Evolutionary conservation across 495 filamentous ascomycete species (phyloP), one percentile per base, ranked within the genome.

Genomic region (Penicillium taxi): DNA sequence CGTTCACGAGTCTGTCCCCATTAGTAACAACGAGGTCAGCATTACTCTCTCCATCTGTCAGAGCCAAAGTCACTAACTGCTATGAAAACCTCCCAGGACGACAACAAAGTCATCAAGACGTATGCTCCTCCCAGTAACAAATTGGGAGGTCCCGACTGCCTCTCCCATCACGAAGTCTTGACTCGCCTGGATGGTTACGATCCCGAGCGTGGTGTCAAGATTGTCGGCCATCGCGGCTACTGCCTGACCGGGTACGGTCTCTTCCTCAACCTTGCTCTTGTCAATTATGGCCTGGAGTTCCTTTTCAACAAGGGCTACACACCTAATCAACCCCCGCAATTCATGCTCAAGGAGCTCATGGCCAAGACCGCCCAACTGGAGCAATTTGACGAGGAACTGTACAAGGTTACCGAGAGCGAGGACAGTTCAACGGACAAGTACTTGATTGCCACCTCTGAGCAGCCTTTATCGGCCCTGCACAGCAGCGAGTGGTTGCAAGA

Each of bases 281-380:
- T 95, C 51, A 94, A 94, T 60, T 98, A 95, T 53, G 91, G 89
- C 19, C 65, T 95, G 34, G 82, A 94, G 55, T 96, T 94, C 58
- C 74, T 96, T 12, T 73, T 73, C 56, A 61, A 63, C 58, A 67
- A 79, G 64, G 72, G 84, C 9, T 96, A 93, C 63, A 87, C 70
- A n/a, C 79, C 86, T 2, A 82, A 91, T 37, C 86, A 94, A 55
- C 86, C 90, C 8, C 91, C 91, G 2, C 87, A 88, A 46, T 94
- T 98, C 67, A 96, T 96, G 91, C 73, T 90, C 34, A 81, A 80
- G 63, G 84, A 94, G 25, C 80, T 84, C 58, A 96, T 96, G 93
- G 91, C 87, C n/a, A 96, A 96, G 69, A 98, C 91, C 1, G 91
- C 91, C 3, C 93, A 98, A 64, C 77, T 98, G 12, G 86, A 90